Percentiles rank a stretch among this genome's conserved stretches.
Conservation (phyloP, 1,284 basidiomycete species). For the Malassezia brasiliensis region DNA sequence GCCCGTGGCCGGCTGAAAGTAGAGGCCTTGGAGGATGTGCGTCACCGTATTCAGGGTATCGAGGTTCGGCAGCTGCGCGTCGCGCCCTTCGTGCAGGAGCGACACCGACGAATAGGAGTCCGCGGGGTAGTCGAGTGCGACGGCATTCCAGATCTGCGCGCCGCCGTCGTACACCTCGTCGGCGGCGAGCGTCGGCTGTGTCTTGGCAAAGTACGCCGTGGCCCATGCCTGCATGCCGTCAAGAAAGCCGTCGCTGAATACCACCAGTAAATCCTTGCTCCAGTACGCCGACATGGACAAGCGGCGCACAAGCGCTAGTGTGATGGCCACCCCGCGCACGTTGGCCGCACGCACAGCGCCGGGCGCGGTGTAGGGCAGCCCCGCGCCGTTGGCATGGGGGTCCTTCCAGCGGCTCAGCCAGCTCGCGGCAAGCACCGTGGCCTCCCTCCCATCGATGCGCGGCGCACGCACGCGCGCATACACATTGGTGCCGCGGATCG, state of each 20-base stretch:
- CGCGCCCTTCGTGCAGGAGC: conserved; percentile 84
- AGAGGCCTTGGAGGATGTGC: conserved; percentile 63
- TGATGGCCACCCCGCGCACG: conserved; percentile 70
- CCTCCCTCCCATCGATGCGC: conserved; percentile 76
- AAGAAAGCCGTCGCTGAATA: conserved; percentile 76
- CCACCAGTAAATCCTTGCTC: conserved; percentile 67
- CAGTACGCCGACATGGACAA: conserved; percentile 52
- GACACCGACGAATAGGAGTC: conserved; percentile 92
- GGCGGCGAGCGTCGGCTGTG: conserved; percentile 56
- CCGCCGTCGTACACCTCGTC: conserved; percentile 53
- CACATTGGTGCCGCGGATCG: conserved; percentile 60
- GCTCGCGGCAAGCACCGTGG: conserved; percentile 53
- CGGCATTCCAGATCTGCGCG: conserved; percentile 64
- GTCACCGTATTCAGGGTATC: conserved; percentile 79
- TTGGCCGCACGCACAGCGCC: conserved; percentile 57
- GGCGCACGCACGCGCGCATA: conserved; percentile 75
- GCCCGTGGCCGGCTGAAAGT: neutral
- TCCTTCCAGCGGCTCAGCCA: conserved; percentile 34
- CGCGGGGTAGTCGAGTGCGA: conserved; percentile 88
- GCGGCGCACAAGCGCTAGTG: conserved; percentile 72
- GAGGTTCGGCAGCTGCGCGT: conserved; percentile 89
- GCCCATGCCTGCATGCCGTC: conserved; percentile 90
- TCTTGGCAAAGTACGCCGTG: conserved; percentile 63
- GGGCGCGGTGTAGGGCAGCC: conserved; percentile 11
- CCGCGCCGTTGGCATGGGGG: conserved; percentile 4